Conservation (phyloP, 176 grass and related monocot species). For the Stipa capillata region DNA sequence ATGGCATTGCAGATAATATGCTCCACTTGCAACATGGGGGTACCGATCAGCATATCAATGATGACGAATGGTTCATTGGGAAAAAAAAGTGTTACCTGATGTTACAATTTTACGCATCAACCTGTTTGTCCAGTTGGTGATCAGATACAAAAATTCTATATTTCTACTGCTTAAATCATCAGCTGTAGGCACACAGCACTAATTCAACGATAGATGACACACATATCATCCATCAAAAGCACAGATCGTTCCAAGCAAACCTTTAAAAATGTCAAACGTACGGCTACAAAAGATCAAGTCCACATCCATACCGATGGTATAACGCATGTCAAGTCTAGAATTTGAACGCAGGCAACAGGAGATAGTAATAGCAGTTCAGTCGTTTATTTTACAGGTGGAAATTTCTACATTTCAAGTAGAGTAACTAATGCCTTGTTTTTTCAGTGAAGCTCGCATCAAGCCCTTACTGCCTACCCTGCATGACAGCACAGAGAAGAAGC, state of each 20-base stretch:
- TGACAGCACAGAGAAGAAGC: background rate
- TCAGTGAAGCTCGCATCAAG: background rate
- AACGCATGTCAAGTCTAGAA: background rate
- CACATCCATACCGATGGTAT: background rate
- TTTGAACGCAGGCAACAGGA: background rate
- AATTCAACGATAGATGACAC: background rate
- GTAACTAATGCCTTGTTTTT: background rate
- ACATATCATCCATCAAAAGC: background rate
- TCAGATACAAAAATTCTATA: background rate
- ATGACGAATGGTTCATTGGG: background rate
- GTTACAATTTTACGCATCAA: background rate
- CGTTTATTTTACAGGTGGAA: constrained; percentile 37
- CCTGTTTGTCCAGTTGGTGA: background rate
- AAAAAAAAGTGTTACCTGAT: background rate
- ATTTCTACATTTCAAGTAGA: constrained; percentile 17
- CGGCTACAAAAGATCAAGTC: background rate
- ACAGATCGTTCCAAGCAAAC: background rate
- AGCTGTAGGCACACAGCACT: background rate
- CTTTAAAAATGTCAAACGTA: background rate
- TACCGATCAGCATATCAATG: background rate
- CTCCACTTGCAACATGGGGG: background rate
- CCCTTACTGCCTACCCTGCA: constrained; percentile 37
- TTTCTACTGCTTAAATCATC: background rate
- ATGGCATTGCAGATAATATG: background rate
- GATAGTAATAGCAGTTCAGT: background rate